Conservation (phyloP, 352 stramenopile species). For the Phytophthora sojae region DNA sequence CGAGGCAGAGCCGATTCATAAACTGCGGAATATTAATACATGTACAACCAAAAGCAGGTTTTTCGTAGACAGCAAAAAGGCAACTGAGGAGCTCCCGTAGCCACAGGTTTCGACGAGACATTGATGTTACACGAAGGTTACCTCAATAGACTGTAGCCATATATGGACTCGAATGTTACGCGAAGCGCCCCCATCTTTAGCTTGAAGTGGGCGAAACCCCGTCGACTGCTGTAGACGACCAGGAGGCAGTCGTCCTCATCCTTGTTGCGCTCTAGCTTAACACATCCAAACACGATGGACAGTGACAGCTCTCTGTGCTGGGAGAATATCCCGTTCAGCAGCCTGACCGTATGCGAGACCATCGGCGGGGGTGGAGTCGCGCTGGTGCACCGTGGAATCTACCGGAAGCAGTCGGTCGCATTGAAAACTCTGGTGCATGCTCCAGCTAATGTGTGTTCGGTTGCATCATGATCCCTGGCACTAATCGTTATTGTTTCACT, state of each 20-base stretch:
- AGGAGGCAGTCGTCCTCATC: neutral
- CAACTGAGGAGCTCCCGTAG: neutral
- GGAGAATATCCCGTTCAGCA: constrained; percentile 81
- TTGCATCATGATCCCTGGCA: constrained; percentile 22
- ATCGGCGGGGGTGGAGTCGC: constrained; percentile 92
- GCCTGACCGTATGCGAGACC: constrained; percentile 83
- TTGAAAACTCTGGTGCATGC: constrained; percentile 88
- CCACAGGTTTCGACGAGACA: neutral
- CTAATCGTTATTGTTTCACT: neutral
- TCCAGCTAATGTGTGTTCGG: neutral
- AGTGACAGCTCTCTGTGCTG: constrained; percentile 44
- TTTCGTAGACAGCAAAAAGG: neutral
- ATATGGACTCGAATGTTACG: neutral
- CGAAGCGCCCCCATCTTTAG: neutral
- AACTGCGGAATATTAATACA: neutral
- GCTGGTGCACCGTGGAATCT: constrained; percentile 89
- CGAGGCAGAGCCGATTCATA: constrained; percentile 35
- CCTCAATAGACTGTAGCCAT: neutral
- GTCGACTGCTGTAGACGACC: neutral
- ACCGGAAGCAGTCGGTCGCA: constrained; percentile 72
- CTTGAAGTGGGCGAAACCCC: constrained; percentile 3
- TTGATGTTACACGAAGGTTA: neutral
- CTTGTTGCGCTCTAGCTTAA: neutral
- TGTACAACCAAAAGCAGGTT: neutral
- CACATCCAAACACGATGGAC: constrained; percentile 22